A percentile compares a stretch with the other conserved stretches of the same genome.
These are phyloP conservation scores for Phoma sp. DNA, from an alignment of 2,329 filamentous ascomycete genomes.

Conservation along the genomic window DNA sequence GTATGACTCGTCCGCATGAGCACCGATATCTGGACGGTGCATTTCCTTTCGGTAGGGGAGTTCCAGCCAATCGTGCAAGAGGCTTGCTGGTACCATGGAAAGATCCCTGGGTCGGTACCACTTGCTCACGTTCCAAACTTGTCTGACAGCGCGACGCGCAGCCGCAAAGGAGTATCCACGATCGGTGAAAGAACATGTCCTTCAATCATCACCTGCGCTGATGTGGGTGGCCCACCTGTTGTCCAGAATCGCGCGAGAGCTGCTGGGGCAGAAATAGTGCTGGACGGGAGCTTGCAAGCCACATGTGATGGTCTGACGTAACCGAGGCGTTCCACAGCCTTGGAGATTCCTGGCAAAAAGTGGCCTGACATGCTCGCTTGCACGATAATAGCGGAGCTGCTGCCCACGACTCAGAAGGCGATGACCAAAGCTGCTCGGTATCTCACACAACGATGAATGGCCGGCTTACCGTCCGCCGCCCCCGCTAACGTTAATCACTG, in stretches of 20 bases:
- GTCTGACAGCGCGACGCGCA: conserved; percentile 12
- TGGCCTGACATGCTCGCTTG: conserved; percentile 18
- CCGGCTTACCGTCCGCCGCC: conserved; percentile 11
- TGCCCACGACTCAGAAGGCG: conserved; percentile 8
- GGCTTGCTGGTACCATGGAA: conserved; percentile 1
- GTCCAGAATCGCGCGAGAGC: not conserved
- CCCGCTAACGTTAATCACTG: conserved; percentile 18
- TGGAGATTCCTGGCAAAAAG: conserved; percentile 6
- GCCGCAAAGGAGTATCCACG: conserved; percentile 7
- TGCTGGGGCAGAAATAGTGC: conserved; percentile 9
- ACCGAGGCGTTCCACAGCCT: conserved; percentile 15
- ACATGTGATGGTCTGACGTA: conserved; percentile 19
- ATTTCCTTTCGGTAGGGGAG: conserved; percentile 3
- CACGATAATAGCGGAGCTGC: conserved; percentile 10
- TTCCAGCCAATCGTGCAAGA: not conserved
- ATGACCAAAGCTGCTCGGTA: conserved; percentile 5
- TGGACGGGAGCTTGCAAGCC: conserved; percentile 2
- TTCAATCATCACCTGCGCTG: not conserved
- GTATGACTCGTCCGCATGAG: conserved; percentile 3
- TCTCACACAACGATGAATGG: conserved; percentile 16
- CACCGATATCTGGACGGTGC: conserved; percentile 9
- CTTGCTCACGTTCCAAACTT: conserved; percentile 4
- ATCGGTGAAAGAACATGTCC: not conserved
- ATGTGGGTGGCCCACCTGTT: conserved; percentile 1
- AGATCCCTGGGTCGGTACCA: conserved; percentile 6